Evolutionary conservation across 139 green algal species (phyloP).

Genomic region (Pseudopediastrum boryanum): DNA sequence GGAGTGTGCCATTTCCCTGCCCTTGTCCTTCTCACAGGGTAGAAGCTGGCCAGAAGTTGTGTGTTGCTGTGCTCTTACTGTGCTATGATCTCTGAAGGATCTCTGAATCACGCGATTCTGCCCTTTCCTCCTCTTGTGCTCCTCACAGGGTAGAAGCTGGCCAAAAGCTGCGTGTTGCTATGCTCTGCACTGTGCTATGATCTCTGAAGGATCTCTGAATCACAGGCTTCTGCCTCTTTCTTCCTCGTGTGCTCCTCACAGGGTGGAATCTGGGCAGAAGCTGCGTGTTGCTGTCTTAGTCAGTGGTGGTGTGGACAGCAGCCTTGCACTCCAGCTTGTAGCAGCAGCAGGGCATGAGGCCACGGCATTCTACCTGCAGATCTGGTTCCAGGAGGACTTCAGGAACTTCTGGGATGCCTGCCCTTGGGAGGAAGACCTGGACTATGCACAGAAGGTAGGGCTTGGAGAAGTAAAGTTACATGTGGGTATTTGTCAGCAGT

Average conservation of each 20-base stretch:
- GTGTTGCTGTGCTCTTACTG: too few relatives aligned
- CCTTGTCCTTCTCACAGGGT: too few relatives aligned
- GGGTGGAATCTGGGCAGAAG: background rate
- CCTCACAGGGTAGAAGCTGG: too few relatives aligned
- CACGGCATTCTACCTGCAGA: conserved; percentile 91
- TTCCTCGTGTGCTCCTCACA: background rate
- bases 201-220: background rate
- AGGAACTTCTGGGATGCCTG: conserved; percentile 94
- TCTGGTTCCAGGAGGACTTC: conserved; percentile 97
- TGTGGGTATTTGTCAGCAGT: too few relatives aligned
- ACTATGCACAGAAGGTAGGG: conserved; percentile 80
- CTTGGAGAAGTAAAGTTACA: too few relatives aligned
- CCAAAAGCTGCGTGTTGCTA: background rate
- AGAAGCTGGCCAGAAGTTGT: too few relatives aligned
- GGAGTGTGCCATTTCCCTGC: too few relatives aligned
- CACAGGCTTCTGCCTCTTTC: background rate
- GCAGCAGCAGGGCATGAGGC: conserved; percentile 81
- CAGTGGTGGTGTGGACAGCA: conserved; percentile 97
- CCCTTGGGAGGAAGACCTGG: conserved; percentile 98
- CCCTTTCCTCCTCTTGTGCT: too few relatives aligned
- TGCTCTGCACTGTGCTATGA: background rate
- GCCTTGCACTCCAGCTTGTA: conserved; percentile 86
- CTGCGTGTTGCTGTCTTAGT: conserved; percentile 83
- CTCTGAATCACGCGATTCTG: too few relatives aligned
- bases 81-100: too few relatives aligned